Evolutionary conservation across 2,329 filamentous ascomycete species (phyloP).

Genomic region (Trichophyton rubrum): DNA sequence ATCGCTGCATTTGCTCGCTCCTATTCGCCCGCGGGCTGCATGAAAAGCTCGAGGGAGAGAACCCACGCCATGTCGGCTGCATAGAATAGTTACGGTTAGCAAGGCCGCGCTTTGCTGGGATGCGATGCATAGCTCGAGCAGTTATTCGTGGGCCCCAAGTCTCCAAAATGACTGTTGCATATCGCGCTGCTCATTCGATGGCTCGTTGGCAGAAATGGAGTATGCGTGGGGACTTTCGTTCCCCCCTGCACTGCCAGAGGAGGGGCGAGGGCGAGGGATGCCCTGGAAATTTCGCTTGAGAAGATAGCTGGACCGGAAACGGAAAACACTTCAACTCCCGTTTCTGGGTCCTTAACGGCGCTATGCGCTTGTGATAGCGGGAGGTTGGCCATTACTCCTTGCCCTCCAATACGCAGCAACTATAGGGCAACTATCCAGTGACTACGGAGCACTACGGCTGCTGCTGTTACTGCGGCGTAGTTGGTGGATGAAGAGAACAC

Average conservation of each 20-base stretch:
- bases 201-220: background rate
- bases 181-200: background rate
- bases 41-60: background rate
- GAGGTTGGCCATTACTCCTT: background rate
- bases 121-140: background rate
- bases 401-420: no score
- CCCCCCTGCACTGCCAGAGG: background rate
- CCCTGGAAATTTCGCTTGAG: background rate
- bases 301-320: background rate
- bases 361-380: background rate
- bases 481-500: background rate
- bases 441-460: background rate
- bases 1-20: background rate
- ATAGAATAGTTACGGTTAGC: background rate
- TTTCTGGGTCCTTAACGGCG: background rate
- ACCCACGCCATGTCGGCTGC: conserved; percentile 1
- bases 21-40: background rate
- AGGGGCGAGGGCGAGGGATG: background rate
- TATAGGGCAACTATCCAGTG: no score
- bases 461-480: background rate
- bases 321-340: background rate
- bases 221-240: background rate
- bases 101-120: background rate
- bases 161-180: background rate
- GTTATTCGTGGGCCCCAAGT: background rate